These are phyloP conservation scores for Zoysia pacifica DNA, from an alignment of 176 grass and related monocot species.

Conservation along the genomic window DNA sequence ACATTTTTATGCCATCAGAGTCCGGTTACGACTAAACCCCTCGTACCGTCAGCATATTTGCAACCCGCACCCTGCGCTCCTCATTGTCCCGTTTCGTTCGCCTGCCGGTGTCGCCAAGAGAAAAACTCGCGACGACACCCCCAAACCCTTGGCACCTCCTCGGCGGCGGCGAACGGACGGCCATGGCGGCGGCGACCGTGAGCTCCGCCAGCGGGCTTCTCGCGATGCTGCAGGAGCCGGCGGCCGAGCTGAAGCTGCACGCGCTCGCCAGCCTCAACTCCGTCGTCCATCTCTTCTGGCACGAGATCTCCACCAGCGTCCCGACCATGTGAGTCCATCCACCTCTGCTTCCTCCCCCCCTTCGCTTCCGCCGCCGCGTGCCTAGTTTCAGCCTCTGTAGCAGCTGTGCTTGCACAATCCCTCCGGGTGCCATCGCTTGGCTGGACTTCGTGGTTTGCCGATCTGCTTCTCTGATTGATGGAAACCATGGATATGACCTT, in stretches of 20 bases:
- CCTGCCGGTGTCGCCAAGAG: slow-evolving; percentile 40
- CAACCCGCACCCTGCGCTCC: not conserved
- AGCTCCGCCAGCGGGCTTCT: slow-evolving; percentile 93
- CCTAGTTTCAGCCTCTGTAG: not conserved
- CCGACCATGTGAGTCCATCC: slow-evolving; percentile 72
- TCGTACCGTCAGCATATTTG: slow-evolving; percentile 14
- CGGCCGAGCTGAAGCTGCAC: slow-evolving; percentile 85
- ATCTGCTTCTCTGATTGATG: slow-evolving; percentile 6
- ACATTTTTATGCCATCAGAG: not conserved
- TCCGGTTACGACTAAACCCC: not conserved
- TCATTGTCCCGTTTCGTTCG: slow-evolving; percentile 12
- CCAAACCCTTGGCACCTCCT: slow-evolving; percentile 39
- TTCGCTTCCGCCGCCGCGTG: not conserved
- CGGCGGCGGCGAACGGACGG: slow-evolving; percentile 32
- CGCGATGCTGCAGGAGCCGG: slow-evolving; percentile 89
- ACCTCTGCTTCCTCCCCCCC: not conserved
- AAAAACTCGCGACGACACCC: slow-evolving; percentile 25
- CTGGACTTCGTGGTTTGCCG: slow-evolving; percentile 7
- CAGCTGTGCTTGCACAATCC: slow-evolving; percentile 31
- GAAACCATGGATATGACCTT: not conserved
- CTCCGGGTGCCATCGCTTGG: not conserved
- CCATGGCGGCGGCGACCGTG: slow-evolving; percentile 66
- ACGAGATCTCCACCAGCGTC: slow-evolving; percentile 99
- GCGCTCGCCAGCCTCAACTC: slow-evolving; percentile 87
- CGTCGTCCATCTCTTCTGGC: slow-evolving; percentile 94